A percentile compares a stretch with the other conserved stretches of the same genome.
Evolutionary conservation across 306 rosid genomes (phyloP).

Genomic region (Casuarina equisetifolia): DNA sequence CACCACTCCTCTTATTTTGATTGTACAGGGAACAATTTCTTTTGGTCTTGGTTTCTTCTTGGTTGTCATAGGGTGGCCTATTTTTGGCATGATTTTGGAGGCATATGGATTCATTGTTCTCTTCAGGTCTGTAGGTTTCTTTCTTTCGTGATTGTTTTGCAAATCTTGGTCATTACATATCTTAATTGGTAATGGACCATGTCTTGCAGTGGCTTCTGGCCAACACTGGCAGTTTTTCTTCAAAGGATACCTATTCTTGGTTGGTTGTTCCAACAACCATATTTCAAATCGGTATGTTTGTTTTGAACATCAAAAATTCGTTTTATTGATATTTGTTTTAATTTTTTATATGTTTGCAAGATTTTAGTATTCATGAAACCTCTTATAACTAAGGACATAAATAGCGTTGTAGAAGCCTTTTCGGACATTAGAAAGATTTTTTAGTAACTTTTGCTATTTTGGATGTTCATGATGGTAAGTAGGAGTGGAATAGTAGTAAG

Average conservation of each 20-base stretch:
- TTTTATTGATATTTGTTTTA: neutral
- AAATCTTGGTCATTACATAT: constrained; percentile 7
- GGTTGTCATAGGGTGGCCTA: constrained; percentile 94
- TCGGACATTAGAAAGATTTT: neutral
- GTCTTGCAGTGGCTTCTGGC: constrained; percentile 96
- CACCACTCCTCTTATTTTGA: constrained; percentile 13
- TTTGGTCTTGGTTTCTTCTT: constrained; percentile 87
- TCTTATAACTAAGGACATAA: neutral
- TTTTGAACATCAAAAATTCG: constrained; percentile 13
- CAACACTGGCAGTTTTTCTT: constrained; percentile 86
- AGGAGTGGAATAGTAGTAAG: neutral
- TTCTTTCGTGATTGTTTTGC: constrained; percentile 3
- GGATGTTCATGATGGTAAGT: neutral
- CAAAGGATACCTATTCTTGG: constrained; percentile 96
- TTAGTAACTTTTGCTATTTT: neutral
- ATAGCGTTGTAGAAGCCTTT: neutral
- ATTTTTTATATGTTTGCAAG: neutral
- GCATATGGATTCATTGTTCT: constrained; percentile 84
- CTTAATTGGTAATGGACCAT: constrained; percentile 39
- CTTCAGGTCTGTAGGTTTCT: constrained; percentile 64
- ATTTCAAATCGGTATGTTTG: constrained; percentile 71
- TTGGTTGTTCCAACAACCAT: constrained; percentile 91
- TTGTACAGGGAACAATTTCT: constrained; percentile 81
- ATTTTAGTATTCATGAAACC: neutral
- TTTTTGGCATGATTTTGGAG: constrained; percentile 91